phyloP scores from a whole-genome alignment of 441 rosid species.

The Corymbia calophylla region DNA sequence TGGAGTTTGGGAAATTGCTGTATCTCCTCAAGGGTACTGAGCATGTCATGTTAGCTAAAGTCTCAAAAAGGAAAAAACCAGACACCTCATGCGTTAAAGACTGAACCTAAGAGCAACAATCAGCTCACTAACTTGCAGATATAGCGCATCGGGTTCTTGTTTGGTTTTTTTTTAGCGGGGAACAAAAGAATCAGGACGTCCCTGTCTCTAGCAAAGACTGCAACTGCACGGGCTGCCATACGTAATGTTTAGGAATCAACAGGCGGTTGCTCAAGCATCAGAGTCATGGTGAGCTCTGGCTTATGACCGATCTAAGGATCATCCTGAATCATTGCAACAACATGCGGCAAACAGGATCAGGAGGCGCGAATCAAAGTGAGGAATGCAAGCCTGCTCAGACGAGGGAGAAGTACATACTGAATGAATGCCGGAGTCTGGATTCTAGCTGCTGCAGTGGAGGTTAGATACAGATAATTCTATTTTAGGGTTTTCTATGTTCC shows the following conservation, averaged over 20 bases:
- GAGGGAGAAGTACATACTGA: background rate
- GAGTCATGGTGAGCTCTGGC: background rate
- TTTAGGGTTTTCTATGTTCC: background rate
- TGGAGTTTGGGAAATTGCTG: background rate
- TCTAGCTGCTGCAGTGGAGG: background rate
- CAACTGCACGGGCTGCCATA: conserved; percentile 36
- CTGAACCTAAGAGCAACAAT: conserved; percentile 53
- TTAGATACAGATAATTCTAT: background rate
- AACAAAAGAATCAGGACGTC: conserved; percentile 51
- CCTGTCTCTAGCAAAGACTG: conserved; percentile 52
- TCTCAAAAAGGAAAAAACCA: background rate
- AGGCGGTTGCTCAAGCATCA: background rate
- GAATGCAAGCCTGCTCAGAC: background rate
- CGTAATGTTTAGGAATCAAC: background rate
- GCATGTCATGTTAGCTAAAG: background rate
- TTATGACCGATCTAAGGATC: background rate
- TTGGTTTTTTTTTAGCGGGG: conserved; percentile 28
- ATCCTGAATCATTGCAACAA: background rate
- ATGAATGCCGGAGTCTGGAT: background rate
- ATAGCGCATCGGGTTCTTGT: conserved; percentile 35
- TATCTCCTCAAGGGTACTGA: background rate
- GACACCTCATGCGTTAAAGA: background rate
- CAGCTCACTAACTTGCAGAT: conserved; percentile 27
- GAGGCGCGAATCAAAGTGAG: background rate
- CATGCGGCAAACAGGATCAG: background rate